These are phyloP conservation scores for Neurospora hispaniola DNA, from an alignment of 495 filamentous ascomycete genomes.

Conservation along the genomic window DNA sequence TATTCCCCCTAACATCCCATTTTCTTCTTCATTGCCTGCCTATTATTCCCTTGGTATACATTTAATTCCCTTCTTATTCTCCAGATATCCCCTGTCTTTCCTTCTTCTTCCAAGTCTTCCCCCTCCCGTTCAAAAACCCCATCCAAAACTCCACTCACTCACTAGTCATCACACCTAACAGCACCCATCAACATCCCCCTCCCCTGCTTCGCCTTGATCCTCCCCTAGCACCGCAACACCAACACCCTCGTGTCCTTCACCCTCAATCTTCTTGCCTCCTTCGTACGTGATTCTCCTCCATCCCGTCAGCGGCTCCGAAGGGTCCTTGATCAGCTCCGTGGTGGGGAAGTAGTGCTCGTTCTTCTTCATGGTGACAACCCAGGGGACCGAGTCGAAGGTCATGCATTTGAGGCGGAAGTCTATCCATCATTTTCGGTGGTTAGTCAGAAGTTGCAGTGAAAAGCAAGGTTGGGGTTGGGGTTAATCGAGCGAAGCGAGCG, in stretches of 20 bases:
- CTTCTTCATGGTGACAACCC: conserved; percentile 99
- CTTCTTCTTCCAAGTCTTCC: too few relatives aligned
- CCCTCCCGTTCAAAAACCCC: neutral
- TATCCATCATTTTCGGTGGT: neutral
- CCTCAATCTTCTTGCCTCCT: conserved; percentile 39
- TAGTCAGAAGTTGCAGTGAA: neutral
- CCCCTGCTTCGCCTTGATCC: conserved; percentile 12
- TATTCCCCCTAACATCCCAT: too few relatives aligned
- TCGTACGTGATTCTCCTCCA: conserved; percentile 68
- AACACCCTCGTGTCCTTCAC: conserved; percentile 36
- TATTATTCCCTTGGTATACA: too few relatives aligned
- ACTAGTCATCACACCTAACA: neutral
- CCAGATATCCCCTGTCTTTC: too few relatives aligned
- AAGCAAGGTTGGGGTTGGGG: too few relatives aligned
- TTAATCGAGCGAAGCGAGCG: neutral
- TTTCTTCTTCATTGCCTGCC: too few relatives aligned
- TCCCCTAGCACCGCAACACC: conserved; percentile 16
- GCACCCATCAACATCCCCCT: neutral
- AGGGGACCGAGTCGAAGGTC: conserved; percentile 95
- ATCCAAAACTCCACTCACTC: neutral
- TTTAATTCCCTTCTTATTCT: too few relatives aligned
- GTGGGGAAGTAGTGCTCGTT: conserved; percentile 98
- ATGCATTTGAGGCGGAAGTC: conserved; percentile 65
- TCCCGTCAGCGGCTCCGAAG: conserved; percentile 41
- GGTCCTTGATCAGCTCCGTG: conserved; percentile 74